Evolutionary conservation across 192 early-diverging fungal species (phyloP), one percentile per base, ranked within the genome.

Genomic region (Podila horticola): DNA sequence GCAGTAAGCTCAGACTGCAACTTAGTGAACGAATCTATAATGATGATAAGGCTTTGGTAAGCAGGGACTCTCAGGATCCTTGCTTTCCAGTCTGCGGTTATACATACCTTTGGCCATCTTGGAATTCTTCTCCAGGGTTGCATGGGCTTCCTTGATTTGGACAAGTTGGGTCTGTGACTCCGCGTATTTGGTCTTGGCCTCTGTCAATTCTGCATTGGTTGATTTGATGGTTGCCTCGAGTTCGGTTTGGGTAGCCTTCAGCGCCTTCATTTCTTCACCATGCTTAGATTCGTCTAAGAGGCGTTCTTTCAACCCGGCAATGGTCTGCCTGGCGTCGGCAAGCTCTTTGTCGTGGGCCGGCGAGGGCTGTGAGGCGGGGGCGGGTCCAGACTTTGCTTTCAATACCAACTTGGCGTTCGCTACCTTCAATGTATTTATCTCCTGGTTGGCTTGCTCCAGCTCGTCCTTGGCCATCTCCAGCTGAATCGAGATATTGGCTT

Each of bases 391-490:
- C 33, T 67, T 67, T n/a, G 52, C 22, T 51, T 71, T 70, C 30
- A 34, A 55, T 1, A 36, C 50, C 13, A 79, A 26, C 26, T 71
- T 71, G 38, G 58, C 52, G 59, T 71, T 79, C 31, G 58, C 28
- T n/a, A 67, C 65, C 51, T 67, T 71, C 28, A 71, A 36, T 7
- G 24, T 4, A 6, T 20, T 7, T 36, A 79, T 71, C 29, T 79
- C 75, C 19, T 58, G 64, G 19, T 67, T 71, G 2, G 75, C 69
- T 31, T 79, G 63, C 60, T 71, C 69, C 22, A 79, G 75, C 26
- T 71, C 75, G 9, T 66, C 77, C 41, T 65, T 81, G 6, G 66
- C 51, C 66, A 69, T 61, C 36, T 81, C 67, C 13, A 81, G 51
- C 22, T 79, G 69, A 20, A 79, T 79, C 7, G 75, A 63, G 6